phyloP scores from a whole-genome alignment of 2,329 filamentous ascomycete genomes.

The Beauveria medogensis region DNA sequence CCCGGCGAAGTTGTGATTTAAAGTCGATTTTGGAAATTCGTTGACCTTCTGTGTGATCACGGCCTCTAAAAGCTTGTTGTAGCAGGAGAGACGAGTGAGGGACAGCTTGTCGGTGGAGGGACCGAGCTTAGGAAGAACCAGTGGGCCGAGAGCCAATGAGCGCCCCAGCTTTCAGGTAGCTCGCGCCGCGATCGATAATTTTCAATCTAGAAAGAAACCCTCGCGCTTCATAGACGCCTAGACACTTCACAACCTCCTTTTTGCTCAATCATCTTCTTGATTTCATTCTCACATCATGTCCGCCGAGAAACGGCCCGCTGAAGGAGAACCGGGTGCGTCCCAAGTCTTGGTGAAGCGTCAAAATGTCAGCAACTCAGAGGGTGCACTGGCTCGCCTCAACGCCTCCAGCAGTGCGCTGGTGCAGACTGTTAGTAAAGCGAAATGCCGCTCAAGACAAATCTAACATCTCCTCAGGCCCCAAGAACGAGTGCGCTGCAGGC shows the following conservation, averaged over 20 bases:
- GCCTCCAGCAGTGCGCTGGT: constrained; percentile 41
- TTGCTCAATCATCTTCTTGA: neutral
- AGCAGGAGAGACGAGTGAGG: neutral
- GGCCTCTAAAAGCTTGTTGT: neutral
- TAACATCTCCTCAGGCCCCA: constrained; percentile 47
- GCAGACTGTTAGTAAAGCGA: constrained; percentile 37
- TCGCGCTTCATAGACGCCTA: neutral
- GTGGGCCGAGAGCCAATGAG: constrained; percentile 27
- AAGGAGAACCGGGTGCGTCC: constrained; percentile 68
- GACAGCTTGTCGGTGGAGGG: constrained; percentile 16
- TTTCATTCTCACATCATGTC: constrained; percentile 53
- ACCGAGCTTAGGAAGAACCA: constrained; percentile 22
- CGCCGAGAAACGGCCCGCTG: constrained; percentile 84
- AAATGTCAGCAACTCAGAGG: constrained; percentile 49
- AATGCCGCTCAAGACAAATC: neutral
- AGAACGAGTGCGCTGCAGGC: constrained; percentile 79
- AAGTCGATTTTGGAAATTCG: neutral
- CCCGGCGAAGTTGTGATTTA: neutral
- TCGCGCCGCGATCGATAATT: constrained; percentile 5
- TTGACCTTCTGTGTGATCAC: neutral
- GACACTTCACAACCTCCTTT: neutral
- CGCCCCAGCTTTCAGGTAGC: constrained; percentile 5
- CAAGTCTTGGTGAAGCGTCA: constrained; percentile 87
- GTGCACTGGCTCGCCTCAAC: constrained; percentile 43
- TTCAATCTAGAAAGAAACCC: neutral